Conservation (phyloP, 768 basidiomycete genomes). For the Tremella mesenterica region DNA sequence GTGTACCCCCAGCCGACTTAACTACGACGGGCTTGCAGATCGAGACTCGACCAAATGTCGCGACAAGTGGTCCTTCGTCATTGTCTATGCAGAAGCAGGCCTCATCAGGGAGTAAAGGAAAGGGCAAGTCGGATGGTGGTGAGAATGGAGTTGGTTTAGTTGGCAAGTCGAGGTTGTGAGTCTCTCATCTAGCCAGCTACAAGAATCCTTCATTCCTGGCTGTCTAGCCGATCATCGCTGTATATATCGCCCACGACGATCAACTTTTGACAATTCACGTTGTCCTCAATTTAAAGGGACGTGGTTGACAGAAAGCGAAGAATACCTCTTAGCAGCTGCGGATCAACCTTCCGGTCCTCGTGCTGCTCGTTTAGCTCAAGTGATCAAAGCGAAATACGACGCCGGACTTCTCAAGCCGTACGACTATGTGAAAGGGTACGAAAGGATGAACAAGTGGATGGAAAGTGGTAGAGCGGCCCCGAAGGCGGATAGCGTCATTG, state of each 20-base stretch:
- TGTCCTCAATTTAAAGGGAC: no score
- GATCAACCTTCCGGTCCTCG: conserved; percentile 87
- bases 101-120: not conserved
- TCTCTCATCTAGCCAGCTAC: no score
- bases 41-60: no score
- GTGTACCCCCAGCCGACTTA: no score
- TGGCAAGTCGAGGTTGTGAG: not conserved
- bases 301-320: conserved; percentile 56
- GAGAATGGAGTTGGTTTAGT: no score
- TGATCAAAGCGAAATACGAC: conserved; percentile 93
- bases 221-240: no score
- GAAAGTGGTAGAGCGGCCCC: conserved; percentile 48
- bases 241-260: no score
- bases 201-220: no score
- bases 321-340: conserved; percentile 83
- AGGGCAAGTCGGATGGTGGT: no score
- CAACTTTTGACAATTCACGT: no score
- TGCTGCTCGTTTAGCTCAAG: conserved; percentile 77
- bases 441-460: conserved; percentile 87
- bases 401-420: conserved; percentile 90
- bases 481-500: conserved; percentile 19
- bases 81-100: not conserved
- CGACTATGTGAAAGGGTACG: conserved; percentile 93
- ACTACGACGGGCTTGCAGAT: not conserved
- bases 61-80: no score